These are phyloP conservation scores for Sparassis latifolia DNA, from an alignment of 1,284 basidiomycete genomes.

Conservation along the genomic window DNA sequence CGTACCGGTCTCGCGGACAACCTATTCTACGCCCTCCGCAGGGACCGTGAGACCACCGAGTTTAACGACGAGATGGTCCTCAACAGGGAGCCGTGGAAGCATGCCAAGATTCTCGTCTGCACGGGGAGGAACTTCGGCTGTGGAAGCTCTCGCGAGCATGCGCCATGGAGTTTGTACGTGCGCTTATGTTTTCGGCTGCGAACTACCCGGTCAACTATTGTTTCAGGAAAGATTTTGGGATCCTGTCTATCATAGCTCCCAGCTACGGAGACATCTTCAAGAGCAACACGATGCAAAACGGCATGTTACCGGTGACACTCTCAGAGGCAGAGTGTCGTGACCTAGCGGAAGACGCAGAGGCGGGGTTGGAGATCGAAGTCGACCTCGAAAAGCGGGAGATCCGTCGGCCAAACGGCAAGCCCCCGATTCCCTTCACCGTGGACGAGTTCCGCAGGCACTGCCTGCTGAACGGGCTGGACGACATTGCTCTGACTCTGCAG, in stretches of 20 bases:
- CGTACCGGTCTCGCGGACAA: slow-evolving; percentile 89
- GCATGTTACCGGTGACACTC: slow-evolving; percentile 84
- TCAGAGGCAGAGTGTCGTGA: slow-evolving; percentile 72
- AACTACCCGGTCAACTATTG: slow-evolving; percentile 1
- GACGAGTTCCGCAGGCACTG: slow-evolving; percentile 91
- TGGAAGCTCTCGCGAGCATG: slow-evolving; percentile 91
- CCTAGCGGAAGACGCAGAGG: slow-evolving; percentile 77
- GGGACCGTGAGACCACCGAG: slow-evolving; percentile 72
- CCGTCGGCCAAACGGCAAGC: slow-evolving; percentile 68
- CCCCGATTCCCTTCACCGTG: slow-evolving; percentile 68
- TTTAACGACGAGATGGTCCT: slow-evolving; percentile 81
- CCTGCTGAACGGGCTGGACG: slow-evolving; percentile 89
- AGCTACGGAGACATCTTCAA: slow-evolving; percentile 95
- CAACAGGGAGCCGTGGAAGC: slow-evolving; percentile 79
- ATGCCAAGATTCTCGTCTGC: slow-evolving; percentile 82
- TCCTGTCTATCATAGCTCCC: slow-evolving; percentile 87
- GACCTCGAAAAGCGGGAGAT: slow-evolving; percentile 88
- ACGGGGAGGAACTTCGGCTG: slow-evolving; percentile 94
- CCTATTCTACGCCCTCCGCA: slow-evolving; percentile 82
- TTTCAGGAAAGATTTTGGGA: slow-evolving; percentile 88
- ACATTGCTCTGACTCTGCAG: slow-evolving; percentile 88
- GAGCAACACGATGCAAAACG: slow-evolving; percentile 93
- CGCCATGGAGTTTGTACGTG: slow-evolving; percentile 89
- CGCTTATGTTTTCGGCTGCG: slow-evolving; percentile 1
- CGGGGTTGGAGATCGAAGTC: slow-evolving; percentile 78